phyloP scores from a whole-genome alignment of 106 monocot species.

The Dendrobium nobile region DNA sequence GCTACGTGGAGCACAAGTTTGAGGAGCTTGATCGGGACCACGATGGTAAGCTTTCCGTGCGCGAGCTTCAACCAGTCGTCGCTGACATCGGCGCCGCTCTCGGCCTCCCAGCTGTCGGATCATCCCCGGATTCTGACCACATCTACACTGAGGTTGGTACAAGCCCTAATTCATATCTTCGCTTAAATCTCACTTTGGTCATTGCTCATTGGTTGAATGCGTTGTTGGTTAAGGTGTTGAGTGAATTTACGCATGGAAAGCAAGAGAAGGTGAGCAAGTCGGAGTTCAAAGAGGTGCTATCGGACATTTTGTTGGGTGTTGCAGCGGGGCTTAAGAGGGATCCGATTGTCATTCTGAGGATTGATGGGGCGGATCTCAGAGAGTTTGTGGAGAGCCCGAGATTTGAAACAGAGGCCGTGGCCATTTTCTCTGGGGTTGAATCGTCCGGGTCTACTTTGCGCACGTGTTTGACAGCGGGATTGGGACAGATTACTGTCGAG shows the following conservation, averaged over 20 bases:
- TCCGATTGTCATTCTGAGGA: conserved; percentile 81
- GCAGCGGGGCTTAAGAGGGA: conserved; percentile 92
- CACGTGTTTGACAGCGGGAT: conserved; percentile 34
- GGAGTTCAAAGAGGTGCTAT: conserved; percentile 77
- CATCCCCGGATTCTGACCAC: conserved; percentile 65
- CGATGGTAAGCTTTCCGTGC: conserved; percentile 72
- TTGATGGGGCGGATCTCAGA: conserved; percentile 78
- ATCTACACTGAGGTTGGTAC: conserved; percentile 67
- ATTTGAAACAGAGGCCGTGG: conserved; percentile 50
- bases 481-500: conserved; percentile 54
- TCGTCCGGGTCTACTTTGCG: conserved; percentile 28
- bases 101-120: conserved; percentile 59
- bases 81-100: conserved; percentile 83
- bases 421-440: conserved; percentile 52
- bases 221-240: conserved; percentile 48
- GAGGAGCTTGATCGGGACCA: conserved; percentile 61
- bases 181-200: background rate
- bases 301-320: conserved; percentile 80
- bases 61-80: conserved; percentile 84
- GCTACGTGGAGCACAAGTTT: conserved; percentile 81
- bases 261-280: conserved; percentile 67
- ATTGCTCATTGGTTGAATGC: background rate
- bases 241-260: conserved; percentile 80
- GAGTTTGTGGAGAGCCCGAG: conserved; percentile 57
- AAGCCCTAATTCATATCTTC: background rate